Conservation (phyloP, 495 filamentous ascomycete species). For the Elasticomyces elasticus region DNA sequence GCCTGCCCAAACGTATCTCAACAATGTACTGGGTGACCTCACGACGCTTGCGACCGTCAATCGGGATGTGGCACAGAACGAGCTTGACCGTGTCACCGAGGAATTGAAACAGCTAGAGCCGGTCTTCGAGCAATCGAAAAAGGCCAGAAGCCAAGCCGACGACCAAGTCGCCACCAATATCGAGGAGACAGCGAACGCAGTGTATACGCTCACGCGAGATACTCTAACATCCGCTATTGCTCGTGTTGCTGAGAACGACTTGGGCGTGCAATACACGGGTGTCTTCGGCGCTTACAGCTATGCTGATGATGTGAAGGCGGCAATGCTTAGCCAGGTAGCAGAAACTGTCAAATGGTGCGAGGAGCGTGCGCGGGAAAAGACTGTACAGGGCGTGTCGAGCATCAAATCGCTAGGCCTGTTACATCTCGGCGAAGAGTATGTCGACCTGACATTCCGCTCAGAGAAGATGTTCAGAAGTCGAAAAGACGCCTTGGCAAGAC, state of each 20-base stretch:
- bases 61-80: constrained; percentile 70
- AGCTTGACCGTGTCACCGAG: constrained; percentile 71
- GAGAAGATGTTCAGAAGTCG: constrained; percentile 87
- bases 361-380: constrained; percentile 67
- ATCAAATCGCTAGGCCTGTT: constrained; percentile 82
- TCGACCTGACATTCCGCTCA: constrained; percentile 71
- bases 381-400: constrained; percentile 69
- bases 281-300: constrained; percentile 78
- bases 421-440: constrained; percentile 79
- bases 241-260: constrained; percentile 61
- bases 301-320: constrained; percentile 79
- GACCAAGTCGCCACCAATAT: constrained; percentile 73
- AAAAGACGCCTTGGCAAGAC: constrained; percentile 65
- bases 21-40: constrained; percentile 82
- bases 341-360: constrained; percentile 69
- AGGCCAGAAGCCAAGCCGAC: constrained; percentile 68
- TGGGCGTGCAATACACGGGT: constrained; percentile 78
- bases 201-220: constrained; percentile 71
- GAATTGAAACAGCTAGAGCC: constrained; percentile 79
- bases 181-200: constrained; percentile 71
- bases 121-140: constrained; percentile 70
- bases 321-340: constrained; percentile 82
- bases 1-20: constrained; percentile 90
- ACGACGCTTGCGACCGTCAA: constrained; percentile 78
- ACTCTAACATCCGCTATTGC: constrained; percentile 61